Percentiles rank a stretch among this genome's conserved stretches.
Conservation (phyloP, 31 red algal genomes). For the Odonthalia washingtoniensis region DNA sequence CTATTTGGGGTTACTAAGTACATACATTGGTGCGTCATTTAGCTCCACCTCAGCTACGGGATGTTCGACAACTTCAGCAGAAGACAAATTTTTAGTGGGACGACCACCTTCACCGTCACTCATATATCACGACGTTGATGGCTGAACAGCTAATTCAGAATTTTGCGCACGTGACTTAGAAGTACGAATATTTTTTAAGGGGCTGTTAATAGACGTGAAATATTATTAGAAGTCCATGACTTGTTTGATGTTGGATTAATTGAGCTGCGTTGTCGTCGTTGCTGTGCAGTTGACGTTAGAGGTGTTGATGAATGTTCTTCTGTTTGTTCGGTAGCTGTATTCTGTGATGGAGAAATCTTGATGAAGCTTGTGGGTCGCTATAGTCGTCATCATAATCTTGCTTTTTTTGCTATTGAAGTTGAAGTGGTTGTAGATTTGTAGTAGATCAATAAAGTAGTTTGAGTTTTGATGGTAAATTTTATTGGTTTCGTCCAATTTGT, state of each 20-base stretch:
- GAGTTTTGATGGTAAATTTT: constrained; percentile 36
- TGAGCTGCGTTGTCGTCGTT: neutral
- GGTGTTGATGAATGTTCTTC: neutral
- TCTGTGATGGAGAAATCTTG: neutral
- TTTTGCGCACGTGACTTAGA: neutral
- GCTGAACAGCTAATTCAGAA: neutral
- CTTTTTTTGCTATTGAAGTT: neutral
- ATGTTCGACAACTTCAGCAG: constrained; percentile 25
- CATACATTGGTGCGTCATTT: constrained; percentile 67
- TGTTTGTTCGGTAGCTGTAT: neutral
- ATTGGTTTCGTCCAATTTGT: constrained; percentile 13
- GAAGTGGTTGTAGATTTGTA: neutral
- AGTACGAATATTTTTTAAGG: neutral
- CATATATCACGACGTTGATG: neutral
- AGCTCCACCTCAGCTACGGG: constrained; percentile 62
- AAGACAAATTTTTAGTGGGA: neutral
- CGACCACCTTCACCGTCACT: neutral
- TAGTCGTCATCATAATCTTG: neutral
- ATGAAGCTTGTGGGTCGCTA: neutral
- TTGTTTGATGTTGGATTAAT: neutral
- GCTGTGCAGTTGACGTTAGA: neutral
- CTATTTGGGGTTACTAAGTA: no score
- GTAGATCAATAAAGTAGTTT: neutral
- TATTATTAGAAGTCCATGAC: no score
- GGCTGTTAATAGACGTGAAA: neutral